Evolutionary conservation across 1,284 basidiomycete genomes (phyloP).

Genomic region (Boletus calvinii): DNA sequence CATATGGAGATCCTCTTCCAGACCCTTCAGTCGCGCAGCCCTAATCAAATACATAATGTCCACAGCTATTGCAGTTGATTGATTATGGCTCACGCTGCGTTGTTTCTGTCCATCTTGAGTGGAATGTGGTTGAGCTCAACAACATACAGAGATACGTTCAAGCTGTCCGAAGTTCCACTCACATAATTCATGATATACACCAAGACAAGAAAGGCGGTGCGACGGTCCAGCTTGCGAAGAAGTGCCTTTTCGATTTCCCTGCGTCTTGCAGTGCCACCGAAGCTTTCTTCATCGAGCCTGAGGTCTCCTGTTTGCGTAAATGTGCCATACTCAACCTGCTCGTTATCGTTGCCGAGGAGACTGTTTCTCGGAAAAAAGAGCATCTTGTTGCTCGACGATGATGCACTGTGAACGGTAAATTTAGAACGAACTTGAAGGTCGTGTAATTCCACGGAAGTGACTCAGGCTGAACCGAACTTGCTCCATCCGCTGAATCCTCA

Average conservation of each 20-base stretch:
- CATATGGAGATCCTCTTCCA: slow-evolving; percentile 67
- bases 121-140: background rate
- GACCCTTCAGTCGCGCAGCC: slow-evolving; percentile 66
- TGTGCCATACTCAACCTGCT: slow-evolving; percentile 11
- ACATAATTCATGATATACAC: slow-evolving; percentile 71
- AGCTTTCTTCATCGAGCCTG: slow-evolving; percentile 34
- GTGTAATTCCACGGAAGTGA: background rate
- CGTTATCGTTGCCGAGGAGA: background rate
- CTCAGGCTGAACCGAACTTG: background rate
- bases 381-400: background rate
- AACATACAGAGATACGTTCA: background rate
- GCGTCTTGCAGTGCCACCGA: slow-evolving; percentile 41
- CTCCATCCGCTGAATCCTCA: background rate
- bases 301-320: slow-evolving; percentile 13
- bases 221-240: slow-evolving; percentile 60
- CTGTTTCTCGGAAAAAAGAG: background rate
- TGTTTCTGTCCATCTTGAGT: slow-evolving; percentile 62
- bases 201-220: slow-evolving; percentile 64
- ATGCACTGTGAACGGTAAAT: background rate
- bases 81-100: slow-evolving; percentile 47
- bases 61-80: background rate
- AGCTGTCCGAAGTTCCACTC: slow-evolving; percentile 22
- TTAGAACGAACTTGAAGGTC: background rate
- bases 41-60: slow-evolving; percentile 31
- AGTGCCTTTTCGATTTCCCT: slow-evolving; percentile 48